phyloP scores from a whole-genome alignment of 768 basidiomycete species.

The Cystobasidium ongulense region DNA sequence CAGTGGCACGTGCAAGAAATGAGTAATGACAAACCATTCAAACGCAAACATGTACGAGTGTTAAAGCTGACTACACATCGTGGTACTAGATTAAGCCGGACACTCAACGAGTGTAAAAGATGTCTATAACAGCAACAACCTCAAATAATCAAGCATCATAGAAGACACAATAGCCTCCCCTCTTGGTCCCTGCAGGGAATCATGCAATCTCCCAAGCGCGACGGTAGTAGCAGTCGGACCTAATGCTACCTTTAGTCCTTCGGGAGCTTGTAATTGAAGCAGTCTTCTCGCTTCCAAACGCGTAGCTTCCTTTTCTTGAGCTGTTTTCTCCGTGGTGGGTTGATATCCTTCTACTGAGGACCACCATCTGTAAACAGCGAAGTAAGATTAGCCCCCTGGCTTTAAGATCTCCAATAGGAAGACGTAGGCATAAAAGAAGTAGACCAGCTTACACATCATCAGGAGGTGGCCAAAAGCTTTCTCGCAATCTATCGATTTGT shows the following conservation, averaged over 20 bases:
- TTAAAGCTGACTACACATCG: no score
- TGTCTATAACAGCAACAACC: constrained; percentile 30
- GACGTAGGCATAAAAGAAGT: neutral
- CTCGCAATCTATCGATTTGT: constrained; percentile 26
- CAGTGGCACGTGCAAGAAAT: no score
- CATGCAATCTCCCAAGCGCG: constrained; percentile 29
- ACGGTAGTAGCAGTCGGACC: constrained; percentile 31
- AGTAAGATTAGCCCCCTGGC: neutral
- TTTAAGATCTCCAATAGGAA: neutral
- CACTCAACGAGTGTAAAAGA: no score
- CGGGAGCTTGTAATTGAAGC: constrained; percentile 27
- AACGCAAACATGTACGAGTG: no score
- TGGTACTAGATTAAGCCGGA: no score
- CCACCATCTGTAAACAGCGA: constrained; percentile 22
- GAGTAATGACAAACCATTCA: no score
- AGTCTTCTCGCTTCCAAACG: constrained; percentile 24
- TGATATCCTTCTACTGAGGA: neutral
- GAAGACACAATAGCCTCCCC: neutral
- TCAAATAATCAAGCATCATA: constrained; percentile 25
- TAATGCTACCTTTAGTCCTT: constrained; percentile 32
- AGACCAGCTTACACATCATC: constrained; percentile 16
- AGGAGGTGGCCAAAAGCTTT: constrained; percentile 32
- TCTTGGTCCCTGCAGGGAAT: constrained; percentile 26
- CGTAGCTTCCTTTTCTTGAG: constrained; percentile 31
- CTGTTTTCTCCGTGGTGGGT: neutral